Evolutionary conservation across 1,284 basidiomycete genomes (phyloP).

Genomic region (Moesziomyces sp.): DNA sequence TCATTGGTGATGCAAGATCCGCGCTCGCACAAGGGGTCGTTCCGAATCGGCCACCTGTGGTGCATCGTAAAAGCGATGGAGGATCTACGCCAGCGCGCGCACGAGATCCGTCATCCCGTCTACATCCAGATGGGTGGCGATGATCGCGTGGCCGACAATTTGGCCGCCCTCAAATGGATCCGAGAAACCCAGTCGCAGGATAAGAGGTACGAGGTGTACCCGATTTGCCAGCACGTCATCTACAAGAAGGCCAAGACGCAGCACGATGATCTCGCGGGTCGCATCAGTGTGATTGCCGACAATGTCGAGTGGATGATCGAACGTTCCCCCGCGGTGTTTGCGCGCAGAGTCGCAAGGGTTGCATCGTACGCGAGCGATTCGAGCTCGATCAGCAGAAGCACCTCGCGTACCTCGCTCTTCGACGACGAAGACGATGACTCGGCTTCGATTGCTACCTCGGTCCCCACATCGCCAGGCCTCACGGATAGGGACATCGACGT

Average conservation of each 20-base stretch:
- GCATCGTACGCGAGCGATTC: constrained; percentile 31
- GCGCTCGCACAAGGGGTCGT: constrained; percentile 60
- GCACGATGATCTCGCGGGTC: constrained; percentile 61
- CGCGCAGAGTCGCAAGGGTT: constrained; percentile 21
- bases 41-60: constrained; percentile 60
- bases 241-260: constrained; percentile 66
- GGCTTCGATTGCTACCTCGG: constrained; percentile 15
- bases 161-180: constrained; percentile 44
- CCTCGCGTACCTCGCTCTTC: constrained; percentile 23
- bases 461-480: constrained; percentile 19
- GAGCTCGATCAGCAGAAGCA: constrained; percentile 26
- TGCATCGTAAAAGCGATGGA: constrained; percentile 51
- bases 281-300: constrained; percentile 62
- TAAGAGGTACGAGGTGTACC: constrained; percentile 57
- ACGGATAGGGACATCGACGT: constrained; percentile 5
- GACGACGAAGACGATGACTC: constrained; percentile 18
- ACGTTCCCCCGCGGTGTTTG: constrained; percentile 35
- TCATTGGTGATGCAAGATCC: constrained; percentile 61
- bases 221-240: constrained; percentile 65
- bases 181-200: constrained; percentile 42
- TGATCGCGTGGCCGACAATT: constrained; percentile 54
- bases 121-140: constrained; percentile 62
- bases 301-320: constrained; percentile 65
- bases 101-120: constrained; percentile 52
- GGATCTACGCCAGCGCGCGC: constrained; percentile 30